Percentiles rank a stretch among this genome's conserved stretches.
Conservation (phyloP, 2,329 filamentous ascomycete genomes). For the Monilinia fructicola region DNA sequence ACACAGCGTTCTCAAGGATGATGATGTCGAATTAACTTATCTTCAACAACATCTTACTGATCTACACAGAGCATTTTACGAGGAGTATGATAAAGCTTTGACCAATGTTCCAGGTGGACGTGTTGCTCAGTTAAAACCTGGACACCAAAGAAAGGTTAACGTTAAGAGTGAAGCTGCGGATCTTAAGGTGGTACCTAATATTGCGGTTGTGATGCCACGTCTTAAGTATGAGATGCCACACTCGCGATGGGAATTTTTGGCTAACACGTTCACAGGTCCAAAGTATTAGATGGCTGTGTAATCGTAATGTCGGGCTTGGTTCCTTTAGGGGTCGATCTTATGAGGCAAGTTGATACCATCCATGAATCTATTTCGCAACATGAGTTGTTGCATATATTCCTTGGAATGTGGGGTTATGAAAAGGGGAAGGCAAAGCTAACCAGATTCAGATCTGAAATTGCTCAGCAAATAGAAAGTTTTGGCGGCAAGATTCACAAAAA, state of each 20-base stretch:
- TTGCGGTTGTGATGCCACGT: constrained; percentile 77
- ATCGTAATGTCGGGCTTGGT: constrained; percentile 91
- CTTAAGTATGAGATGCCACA: constrained; percentile 59
- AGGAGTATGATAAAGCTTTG: constrained; percentile 67
- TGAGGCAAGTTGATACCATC: constrained; percentile 45
- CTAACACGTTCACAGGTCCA: constrained; percentile 43
- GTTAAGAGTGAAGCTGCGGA: constrained; percentile 46
- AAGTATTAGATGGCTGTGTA: constrained; percentile 70
- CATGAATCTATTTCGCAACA: constrained; percentile 1
- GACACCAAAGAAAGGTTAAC: constrained; percentile 46
- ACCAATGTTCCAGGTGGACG: constrained; percentile 43
- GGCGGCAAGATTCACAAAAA: constrained; percentile 63
- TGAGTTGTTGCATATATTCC: constrained; percentile 26
- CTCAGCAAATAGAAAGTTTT: constrained; percentile 81
- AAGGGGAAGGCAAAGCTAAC: constrained; percentile 17
- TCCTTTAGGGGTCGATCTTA: constrained; percentile 75
- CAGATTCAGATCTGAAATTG: constrained; percentile 71
- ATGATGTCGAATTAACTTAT: constrained; percentile 77
- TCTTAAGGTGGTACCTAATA: constrained; percentile 71
- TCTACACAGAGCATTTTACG: constrained; percentile 79
- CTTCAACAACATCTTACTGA: constrained; percentile 73
- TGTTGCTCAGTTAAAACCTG: constrained; percentile 43
- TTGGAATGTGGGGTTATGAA: constrained; percentile 23
- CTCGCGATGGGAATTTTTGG: neutral
- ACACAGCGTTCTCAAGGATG: constrained; percentile 81